phyloP scores from a whole-genome alignment of 192 early-diverging fungal species.

The Gonapodya prolifera region DNA sequence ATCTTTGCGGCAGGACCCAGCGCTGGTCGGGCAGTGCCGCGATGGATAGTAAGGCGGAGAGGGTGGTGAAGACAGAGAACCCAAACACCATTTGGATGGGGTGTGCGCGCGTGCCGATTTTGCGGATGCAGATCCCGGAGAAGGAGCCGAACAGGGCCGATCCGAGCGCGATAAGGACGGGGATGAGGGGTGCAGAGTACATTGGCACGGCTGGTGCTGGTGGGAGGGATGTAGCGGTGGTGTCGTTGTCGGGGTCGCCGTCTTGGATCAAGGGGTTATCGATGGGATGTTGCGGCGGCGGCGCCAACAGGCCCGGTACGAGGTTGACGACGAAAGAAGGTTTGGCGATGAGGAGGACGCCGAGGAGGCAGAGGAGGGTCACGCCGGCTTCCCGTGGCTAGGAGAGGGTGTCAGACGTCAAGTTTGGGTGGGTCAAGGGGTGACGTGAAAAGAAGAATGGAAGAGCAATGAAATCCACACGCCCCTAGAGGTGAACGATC shows the following conservation, averaged over 20 bases:
- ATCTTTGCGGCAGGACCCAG: not conserved
- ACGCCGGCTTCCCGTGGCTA: not conserved
- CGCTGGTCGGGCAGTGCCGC: not conserved
- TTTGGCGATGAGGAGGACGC: not conserved
- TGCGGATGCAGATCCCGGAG: not conserved
- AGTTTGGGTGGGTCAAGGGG: not conserved
- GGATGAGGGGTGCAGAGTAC: not conserved
- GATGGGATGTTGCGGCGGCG: not conserved
- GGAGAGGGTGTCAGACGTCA: not conserved
- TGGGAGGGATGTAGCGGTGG: not conserved
- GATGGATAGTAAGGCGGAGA: not conserved
- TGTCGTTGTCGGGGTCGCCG: not conserved
- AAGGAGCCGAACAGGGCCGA: not conserved
- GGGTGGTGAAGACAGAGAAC: not conserved
- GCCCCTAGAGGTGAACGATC: not conserved
- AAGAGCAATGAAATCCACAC: not conserved
- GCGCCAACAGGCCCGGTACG: not conserved
- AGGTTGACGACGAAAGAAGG: not conserved
- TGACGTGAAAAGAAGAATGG: not conserved
- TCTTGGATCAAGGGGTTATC: too few species aligned
- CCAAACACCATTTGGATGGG: not conserved
- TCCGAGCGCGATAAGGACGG: not conserved
- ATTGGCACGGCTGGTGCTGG: not conserved
- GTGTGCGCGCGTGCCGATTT: not conserved
- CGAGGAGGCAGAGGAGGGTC: not conserved